Percentiles rank a stretch among this genome's conserved stretches.
phyloP scores from a whole-genome alignment of 106 monocot genomes.

The Allium cepa region DNA sequence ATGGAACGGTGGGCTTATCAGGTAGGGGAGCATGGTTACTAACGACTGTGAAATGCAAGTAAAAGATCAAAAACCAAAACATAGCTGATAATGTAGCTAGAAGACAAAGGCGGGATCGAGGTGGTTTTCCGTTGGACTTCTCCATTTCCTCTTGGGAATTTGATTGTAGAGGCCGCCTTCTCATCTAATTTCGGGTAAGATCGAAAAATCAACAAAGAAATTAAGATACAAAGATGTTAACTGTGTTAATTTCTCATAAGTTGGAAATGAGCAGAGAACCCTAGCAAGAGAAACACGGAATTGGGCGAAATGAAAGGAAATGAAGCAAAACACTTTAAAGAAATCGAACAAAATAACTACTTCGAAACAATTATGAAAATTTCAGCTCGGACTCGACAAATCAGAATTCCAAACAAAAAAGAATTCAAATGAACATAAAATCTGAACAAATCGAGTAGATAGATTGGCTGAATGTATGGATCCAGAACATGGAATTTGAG shows the following conservation, averaged over 20 bases:
- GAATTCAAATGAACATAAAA: neutral
- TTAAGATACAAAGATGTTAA: too few relatives aligned
- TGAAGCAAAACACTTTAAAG: neutral
- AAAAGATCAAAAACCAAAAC: conserved; percentile 82
- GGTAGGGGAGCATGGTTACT: conserved; percentile 4
- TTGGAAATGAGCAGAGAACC: neutral
- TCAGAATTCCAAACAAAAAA: neutral
- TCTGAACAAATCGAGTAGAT: neutral
- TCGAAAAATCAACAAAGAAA: too few relatives aligned
- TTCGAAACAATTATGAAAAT: neutral
- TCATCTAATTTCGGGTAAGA: conserved; percentile 28
- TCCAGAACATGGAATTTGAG: neutral
- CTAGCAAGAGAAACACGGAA: neutral
- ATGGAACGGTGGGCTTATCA: neutral
- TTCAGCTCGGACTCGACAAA: neutral
- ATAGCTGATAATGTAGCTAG: conserved; percentile 43
- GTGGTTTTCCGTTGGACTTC: conserved; percentile 45
- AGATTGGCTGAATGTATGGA: neutral
- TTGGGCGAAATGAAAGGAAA: neutral
- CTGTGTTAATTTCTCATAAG: neutral
- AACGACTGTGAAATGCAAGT: conserved; percentile 67
- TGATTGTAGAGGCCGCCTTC: conserved; percentile 37
- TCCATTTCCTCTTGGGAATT: conserved; percentile 55
- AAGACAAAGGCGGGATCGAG: conserved; percentile 53
- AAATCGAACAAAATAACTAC: too few relatives aligned